Base-by-base conservation (phyloP, 176 grass and related monocot genomes). In the Rhynchospora pubera region DNA sequence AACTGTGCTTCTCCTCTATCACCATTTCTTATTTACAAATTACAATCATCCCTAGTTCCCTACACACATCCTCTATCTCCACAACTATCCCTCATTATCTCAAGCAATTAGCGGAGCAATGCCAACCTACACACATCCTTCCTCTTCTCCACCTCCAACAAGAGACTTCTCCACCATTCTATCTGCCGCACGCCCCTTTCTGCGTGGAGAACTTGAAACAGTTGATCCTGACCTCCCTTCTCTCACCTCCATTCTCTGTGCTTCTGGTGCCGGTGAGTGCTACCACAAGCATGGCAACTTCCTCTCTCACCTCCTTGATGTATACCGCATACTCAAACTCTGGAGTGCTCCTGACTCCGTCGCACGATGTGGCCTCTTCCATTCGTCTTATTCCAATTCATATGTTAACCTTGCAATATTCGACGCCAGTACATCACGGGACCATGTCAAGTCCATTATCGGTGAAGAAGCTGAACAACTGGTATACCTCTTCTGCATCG, bases 251-350 rank as follows among this genome's bases (percentile, higher is more conserved):
- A 65, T 90, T 65, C 60, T 93, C 42, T 80, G 88, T 67, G 82
- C 87, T 1, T 80, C 75, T 21, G 88, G 91, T 50, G 88, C 91
- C n/a, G 88, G 85, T 5, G 91, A 93, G 85, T 89, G 91, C 57
- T 89, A 83, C 82, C 91, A 93, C 91, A 93, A 93, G 88, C 86
- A 93, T 4, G 83, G 85, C 15, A 81, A 88, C 56, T 90, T 93
- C 55, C 83, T 93, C 28, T 58, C 85, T 28, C 91, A 93, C 80
- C 83, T 90, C 42, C 5, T 83, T 4, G 88, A 90, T 42, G 76
- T 90, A 76, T 83, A 93, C 32, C 91, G 85, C 79, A 81, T 85
- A 50, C 80, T 93, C 39, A 85, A 88, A 18, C 52, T 93, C 10
- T 90, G 91, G 91, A 53, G 74, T 16, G 80, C 19, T 11, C 83